Conservation (phyloP, 1,139 yeast species). For the Zygosaccharomyces pseudobailii region DNA sequence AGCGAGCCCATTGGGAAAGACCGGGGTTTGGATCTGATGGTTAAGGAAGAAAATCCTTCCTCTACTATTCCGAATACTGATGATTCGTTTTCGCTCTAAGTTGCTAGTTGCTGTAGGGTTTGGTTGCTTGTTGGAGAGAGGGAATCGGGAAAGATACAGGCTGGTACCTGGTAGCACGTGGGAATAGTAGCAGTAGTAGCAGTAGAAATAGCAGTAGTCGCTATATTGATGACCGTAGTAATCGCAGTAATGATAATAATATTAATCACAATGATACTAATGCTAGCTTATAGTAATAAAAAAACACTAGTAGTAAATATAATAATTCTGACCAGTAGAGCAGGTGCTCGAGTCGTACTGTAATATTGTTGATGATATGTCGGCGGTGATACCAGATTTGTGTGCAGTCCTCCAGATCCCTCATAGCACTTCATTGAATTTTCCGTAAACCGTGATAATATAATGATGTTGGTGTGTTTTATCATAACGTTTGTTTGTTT, state of each 20-base stretch:
- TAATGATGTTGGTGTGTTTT: not conserved
- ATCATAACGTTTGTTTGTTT: not conserved
- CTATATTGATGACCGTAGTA: not conserved
- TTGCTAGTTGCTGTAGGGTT: not conserved
- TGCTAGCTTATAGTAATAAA: too few relatives aligned
- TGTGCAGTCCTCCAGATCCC: too few relatives aligned
- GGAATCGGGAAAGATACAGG: not conserved
- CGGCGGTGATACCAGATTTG: too few relatives aligned
- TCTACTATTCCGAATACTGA: not conserved
- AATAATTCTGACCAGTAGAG: too few relatives aligned
- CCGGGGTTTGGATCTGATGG: not conserved
- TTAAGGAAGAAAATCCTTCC: not conserved
- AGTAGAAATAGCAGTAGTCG: not conserved
- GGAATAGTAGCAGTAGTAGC: not conserved
- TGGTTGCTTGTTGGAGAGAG: not conserved
- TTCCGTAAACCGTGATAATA: not conserved
- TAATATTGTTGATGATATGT: too few relatives aligned
- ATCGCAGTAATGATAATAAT: too few relatives aligned
- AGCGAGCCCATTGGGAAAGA: not conserved
- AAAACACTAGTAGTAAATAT: too few relatives aligned
- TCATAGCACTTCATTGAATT: too few relatives aligned
- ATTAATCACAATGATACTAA: too few relatives aligned
- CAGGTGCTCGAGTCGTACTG: too few relatives aligned
- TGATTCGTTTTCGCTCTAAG: not conserved
- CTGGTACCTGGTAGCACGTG: constrained; percentile 1